Percentiles rank a stretch among this genome's conserved stretches.
Evolutionary conservation across 192 early-diverging fungal species (phyloP).

Genomic region (Backusella tuberculispora): DNA sequence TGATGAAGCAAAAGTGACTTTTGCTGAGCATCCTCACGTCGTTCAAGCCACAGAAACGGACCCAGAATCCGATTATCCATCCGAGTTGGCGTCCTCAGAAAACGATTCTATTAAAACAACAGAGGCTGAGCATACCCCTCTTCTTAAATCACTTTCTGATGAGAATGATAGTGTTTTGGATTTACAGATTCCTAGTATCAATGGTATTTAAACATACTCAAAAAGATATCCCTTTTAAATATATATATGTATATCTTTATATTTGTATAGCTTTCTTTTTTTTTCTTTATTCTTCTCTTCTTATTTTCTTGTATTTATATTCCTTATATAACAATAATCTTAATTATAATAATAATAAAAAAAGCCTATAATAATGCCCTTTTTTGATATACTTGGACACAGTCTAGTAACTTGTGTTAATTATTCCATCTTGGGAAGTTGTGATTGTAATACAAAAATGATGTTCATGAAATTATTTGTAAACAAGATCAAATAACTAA

Average conservation of each 20-base stretch:
- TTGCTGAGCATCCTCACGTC: background rate
- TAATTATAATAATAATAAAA: constrained; percentile 3
- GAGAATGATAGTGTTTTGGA: background rate
- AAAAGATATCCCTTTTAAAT: constrained; percentile 8
- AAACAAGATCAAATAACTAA: too few relatives aligned
- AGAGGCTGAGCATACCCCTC: background rate
- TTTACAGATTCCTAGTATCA: background rate
- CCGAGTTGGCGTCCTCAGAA: constrained; percentile 8
- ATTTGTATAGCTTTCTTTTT: background rate
- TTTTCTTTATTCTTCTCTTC: background rate
- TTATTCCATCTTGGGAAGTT: background rate
- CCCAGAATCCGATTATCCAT: background rate
- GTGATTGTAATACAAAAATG: background rate
- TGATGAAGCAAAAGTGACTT: background rate
- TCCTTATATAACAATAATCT: background rate
- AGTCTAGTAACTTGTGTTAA: background rate
- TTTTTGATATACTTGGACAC: background rate
- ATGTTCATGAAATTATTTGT: too few relatives aligned
- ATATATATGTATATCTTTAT: constrained; percentile 1
- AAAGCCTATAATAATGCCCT: background rate
- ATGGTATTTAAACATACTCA: background rate
- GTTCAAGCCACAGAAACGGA: constrained; percentile 1
- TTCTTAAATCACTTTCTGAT: constrained; percentile 1
- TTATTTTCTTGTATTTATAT: background rate
- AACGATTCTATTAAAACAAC: constrained; percentile 10